A percentile compares a stretch with the other conserved stretches of the same genome.
phyloP scores from a whole-genome alignment of 2,329 filamentous ascomycete species.

The Leptographium lundbergii region DNA sequence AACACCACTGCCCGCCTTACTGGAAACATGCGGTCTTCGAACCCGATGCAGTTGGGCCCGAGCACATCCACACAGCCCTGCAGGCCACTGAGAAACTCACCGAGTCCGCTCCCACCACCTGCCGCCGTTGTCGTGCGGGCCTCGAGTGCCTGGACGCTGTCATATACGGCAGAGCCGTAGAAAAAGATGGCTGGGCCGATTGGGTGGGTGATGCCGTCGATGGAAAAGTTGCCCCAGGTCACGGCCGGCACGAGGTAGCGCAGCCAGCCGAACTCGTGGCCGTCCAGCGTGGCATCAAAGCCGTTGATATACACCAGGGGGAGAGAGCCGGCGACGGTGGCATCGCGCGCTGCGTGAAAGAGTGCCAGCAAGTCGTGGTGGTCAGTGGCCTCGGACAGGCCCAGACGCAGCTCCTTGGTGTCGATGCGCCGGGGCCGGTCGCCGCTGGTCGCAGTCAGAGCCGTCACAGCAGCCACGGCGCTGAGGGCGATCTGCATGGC shows the following conservation, averaged over 20 bases:
- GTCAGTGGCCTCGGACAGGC: not conserved
- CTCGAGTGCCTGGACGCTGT: not conserved
- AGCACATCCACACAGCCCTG: not conserved
- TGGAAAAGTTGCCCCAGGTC: not conserved
- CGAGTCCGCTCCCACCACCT: too few relatives aligned
- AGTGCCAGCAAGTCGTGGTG: not conserved
- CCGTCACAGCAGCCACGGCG: too few relatives aligned
- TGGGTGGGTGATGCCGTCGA: not conserved
- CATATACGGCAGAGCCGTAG: not conserved
- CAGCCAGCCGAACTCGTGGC: not conserved
- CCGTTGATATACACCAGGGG: not conserved
- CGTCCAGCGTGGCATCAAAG: not conserved
- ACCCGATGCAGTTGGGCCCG: not conserved
- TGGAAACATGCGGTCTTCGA: not conserved
- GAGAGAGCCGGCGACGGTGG: not conserved
- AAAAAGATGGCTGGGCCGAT: not conserved
- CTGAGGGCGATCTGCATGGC: not conserved
- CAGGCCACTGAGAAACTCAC: not conserved
- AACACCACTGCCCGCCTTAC: not conserved
- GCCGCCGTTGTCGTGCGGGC: not conserved
- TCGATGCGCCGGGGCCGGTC: not conserved
- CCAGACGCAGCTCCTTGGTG: not conserved
- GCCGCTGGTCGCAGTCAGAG: too few relatives aligned
- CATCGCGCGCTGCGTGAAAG: not conserved
- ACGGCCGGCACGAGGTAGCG: not conserved